Evolutionary conservation across 2,329 filamentous ascomycete genomes (phyloP), one percentile per base, ranked within the genome.

Genomic region (Hymenoscyphus fructigenus): DNA sequence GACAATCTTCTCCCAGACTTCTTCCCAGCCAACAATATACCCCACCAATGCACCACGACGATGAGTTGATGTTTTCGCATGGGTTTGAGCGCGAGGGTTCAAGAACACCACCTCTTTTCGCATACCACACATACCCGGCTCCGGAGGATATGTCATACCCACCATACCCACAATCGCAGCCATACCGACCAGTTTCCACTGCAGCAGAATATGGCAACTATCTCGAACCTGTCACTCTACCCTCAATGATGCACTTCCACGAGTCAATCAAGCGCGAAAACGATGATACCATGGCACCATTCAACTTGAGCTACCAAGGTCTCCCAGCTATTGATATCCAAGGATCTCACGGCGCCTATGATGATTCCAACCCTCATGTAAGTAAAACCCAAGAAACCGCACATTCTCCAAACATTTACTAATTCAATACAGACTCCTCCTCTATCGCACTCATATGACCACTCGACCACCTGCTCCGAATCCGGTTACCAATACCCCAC

Each of bases 291-390:
- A 82, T 90, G 75, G 85, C 83, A 70, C 84, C 88, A 5, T 90
- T 72, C 69, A 73, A 88, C 77, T 85, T 91, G 79, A 84, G 81
- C 79, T 92, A 91, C 76, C 88, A 87, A 72, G 88, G 87, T 71
- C 67, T 75, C 23, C 70, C 84, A 65, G 82, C 83, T 60, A 84
- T 91, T 75, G 88, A 91, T 71, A 84, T 90, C 71, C 83, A 83
- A 75, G 79, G 81, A 65, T 79, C 82, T 65, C 82, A 85, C 71
- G 36, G 84, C 29, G n/a, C n/a, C n/a, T 92, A 91, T 81, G 85
- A 90, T 76, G 72, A 87, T 71, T 85, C 86, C 77, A 85, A 86
- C 78, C 85, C 88, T 83, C 89, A 91, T 86, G 90, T 93, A 88
- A 89, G 87, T 88, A 80, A 80, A 77, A 81, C 62, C 65, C 60